Conservation (phyloP, 2,329 filamentous ascomycete genomes). For the Emergomyces orientalis region DNA sequence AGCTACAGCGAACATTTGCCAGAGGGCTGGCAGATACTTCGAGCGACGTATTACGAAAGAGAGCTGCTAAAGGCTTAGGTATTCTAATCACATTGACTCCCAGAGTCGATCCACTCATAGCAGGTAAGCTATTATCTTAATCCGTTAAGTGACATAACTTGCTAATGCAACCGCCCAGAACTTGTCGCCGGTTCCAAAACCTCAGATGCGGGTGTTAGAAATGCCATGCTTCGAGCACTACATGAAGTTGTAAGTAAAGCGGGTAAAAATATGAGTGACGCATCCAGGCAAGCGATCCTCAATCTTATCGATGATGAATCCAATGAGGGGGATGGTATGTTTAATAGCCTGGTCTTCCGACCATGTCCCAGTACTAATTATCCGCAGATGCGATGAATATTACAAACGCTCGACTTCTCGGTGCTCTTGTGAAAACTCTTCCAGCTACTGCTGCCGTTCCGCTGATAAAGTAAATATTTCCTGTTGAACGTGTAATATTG, state of each 20-base stretch:
- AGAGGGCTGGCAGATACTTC: slow-evolving; percentile 89
- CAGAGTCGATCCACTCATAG: slow-evolving; percentile 86
- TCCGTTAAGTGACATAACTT: neutral
- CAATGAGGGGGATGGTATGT: slow-evolving; percentile 58
- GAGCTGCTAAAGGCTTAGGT: slow-evolving; percentile 87
- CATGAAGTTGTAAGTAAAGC: slow-evolving; percentile 96
- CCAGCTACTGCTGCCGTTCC: slow-evolving; percentile 57
- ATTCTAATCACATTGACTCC: slow-evolving; percentile 94
- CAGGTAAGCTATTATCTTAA: slow-evolving; percentile 30
- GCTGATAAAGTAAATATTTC: slow-evolving; percentile 45
- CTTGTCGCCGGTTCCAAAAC: slow-evolving; percentile 95
- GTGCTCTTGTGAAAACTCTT: slow-evolving; percentile 80
- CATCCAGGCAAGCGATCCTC: slow-evolving; percentile 76
- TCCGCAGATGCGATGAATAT: slow-evolving; percentile 60
- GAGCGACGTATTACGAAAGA: slow-evolving; percentile 74
- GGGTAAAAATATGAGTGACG: slow-evolving; percentile 86
- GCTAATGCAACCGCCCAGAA: slow-evolving; percentile 44
- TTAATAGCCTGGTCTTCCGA: neutral
- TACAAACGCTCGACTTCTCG: slow-evolving; percentile 82
- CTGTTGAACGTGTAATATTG: neutral
- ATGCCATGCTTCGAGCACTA: slow-evolving; percentile 92
- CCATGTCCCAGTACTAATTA: slow-evolving; percentile 14
- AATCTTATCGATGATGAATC: slow-evolving; percentile 77
- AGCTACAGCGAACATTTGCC: slow-evolving; percentile 92
- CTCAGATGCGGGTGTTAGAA: slow-evolving; percentile 72